Evolutionary conservation across 2,329 filamentous ascomycete species (phyloP).

Genomic region (Aspergillus fijiensis): DNA sequence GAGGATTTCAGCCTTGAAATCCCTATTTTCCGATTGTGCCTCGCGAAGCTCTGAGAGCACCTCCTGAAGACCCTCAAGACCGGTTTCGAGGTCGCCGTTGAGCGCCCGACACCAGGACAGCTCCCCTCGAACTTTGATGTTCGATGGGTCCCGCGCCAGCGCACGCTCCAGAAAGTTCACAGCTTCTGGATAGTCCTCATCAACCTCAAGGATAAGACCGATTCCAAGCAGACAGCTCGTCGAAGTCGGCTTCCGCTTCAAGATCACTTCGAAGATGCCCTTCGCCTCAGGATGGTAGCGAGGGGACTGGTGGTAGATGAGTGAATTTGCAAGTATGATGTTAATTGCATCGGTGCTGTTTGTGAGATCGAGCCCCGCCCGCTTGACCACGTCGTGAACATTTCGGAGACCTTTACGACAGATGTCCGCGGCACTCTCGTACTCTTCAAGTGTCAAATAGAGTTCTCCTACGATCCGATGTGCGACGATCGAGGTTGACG

Average conservation of each 20-base stretch:
- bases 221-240: constrained; percentile 84
- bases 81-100: constrained; percentile 69
- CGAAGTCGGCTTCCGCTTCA: constrained; percentile 71
- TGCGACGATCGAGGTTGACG: constrained; percentile 71
- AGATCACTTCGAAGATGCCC: constrained; percentile 76
- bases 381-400: constrained; percentile 59
- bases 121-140: constrained; percentile 79
- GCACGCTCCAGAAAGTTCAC: constrained; percentile 78
- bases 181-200: constrained; percentile 81
- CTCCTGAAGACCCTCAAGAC: constrained; percentile 67
- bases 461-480: constrained; percentile 82
- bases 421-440: constrained; percentile 75
- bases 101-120: constrained; percentile 89
- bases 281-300: constrained; percentile 87
- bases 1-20: constrained; percentile 79
- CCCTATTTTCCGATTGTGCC: constrained; percentile 59
- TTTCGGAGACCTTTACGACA: constrained; percentile 71
- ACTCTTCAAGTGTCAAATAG: constrained; percentile 80
- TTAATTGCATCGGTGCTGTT: constrained; percentile 73
- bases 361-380: constrained; percentile 67
- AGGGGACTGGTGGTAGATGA: constrained; percentile 88
- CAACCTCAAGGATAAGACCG: constrained; percentile 88
- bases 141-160: constrained; percentile 67
- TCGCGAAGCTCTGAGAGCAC: constrained; percentile 66
- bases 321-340: constrained; percentile 76